phyloP scores from a whole-genome alignment of 495 filamentous ascomycete genomes.

The Alectoria sarmentosa region DNA sequence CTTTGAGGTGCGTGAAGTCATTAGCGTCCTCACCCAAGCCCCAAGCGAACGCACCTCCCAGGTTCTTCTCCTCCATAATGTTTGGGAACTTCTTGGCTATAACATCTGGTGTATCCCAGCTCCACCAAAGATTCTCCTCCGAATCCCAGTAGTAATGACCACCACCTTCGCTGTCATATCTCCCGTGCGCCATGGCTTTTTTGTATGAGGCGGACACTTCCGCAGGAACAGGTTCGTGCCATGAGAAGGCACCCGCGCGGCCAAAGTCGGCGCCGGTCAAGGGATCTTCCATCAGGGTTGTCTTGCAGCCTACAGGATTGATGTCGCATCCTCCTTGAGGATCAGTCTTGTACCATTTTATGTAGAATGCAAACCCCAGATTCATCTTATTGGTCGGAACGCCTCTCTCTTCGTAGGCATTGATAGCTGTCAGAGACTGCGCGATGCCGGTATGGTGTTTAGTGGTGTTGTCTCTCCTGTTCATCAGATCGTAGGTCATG shows the following conservation, averaged over 20 bases:
- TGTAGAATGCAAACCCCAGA: constrained; percentile 69
- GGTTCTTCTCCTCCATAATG: constrained; percentile 48
- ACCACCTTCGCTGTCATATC: constrained; percentile 50
- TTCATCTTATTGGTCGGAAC: constrained; percentile 52
- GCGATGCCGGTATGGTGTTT: constrained; percentile 58
- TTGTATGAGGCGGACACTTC: constrained; percentile 42
- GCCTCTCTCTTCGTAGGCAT: constrained; percentile 55
- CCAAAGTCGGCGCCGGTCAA: constrained; percentile 57
- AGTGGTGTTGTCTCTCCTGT: constrained; percentile 61
- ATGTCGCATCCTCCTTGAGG: constrained; percentile 38
- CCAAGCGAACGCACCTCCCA: constrained; percentile 71
- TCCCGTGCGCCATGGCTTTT: constrained; percentile 46
- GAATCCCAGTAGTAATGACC: constrained; percentile 65
- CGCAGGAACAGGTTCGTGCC: constrained; percentile 42
- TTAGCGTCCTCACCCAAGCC: constrained; percentile 64
- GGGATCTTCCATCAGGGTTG: constrained; percentile 56
- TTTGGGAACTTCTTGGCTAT: constrained; percentile 57
- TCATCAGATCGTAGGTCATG: constrained; percentile 77
- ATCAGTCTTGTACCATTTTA: constrained; percentile 62
- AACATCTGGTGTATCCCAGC: constrained; percentile 60
- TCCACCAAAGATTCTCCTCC: constrained; percentile 59
- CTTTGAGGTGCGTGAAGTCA: constrained; percentile 50
- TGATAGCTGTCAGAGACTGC: constrained; percentile 46
- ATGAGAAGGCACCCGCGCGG: constrained; percentile 55
- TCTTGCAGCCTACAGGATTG: constrained; percentile 54